A percentile compares a stretch with the other conserved stretches of the same genome.
phyloP scores from a whole-genome alignment of 2,329 filamentous ascomycete species.

The Colletotrichum spinosum region DNA sequence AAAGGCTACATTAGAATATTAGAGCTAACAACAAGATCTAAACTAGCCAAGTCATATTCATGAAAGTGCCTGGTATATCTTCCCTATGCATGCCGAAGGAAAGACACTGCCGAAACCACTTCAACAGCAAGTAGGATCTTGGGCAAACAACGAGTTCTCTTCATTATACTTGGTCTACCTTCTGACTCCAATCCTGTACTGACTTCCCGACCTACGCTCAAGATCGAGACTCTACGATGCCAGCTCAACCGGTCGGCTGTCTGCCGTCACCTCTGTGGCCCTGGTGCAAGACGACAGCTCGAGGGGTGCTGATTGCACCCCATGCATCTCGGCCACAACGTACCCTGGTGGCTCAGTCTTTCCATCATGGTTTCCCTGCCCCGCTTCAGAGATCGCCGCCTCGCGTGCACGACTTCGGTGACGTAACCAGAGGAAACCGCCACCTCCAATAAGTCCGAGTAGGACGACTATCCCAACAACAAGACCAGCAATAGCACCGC shows the following conservation, averaged over 20 bases:
- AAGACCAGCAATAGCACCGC: neutral
- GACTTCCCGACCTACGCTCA: neutral
- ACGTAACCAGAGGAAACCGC: neutral
- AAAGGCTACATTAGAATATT: too few species aligned
- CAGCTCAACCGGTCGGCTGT: slow-evolving; percentile 2
- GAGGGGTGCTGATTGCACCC: neutral
- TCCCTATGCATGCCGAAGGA: too few species aligned
- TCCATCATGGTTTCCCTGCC: neutral
- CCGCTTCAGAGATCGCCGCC: neutral
- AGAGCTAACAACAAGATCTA: too few species aligned
- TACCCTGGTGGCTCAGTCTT: slow-evolving; percentile 1
- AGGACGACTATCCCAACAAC: neutral
- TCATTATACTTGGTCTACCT: too few species aligned
- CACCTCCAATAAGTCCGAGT: neutral
- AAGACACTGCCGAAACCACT: too few species aligned
- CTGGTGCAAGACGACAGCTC: neutral
- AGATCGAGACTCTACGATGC: neutral
- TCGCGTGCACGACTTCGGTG: neutral
- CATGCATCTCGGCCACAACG: neutral
- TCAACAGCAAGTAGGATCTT: too few species aligned
- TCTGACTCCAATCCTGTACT: too few species aligned
- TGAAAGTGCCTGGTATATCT: too few species aligned
- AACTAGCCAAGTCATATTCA: too few species aligned
- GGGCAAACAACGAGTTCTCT: too few species aligned
- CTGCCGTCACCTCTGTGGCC: neutral